These are phyloP conservation scores for Metschnikowia rubicola DNA, from an alignment of 805 yeast species.

Conservation along the genomic window DNA sequence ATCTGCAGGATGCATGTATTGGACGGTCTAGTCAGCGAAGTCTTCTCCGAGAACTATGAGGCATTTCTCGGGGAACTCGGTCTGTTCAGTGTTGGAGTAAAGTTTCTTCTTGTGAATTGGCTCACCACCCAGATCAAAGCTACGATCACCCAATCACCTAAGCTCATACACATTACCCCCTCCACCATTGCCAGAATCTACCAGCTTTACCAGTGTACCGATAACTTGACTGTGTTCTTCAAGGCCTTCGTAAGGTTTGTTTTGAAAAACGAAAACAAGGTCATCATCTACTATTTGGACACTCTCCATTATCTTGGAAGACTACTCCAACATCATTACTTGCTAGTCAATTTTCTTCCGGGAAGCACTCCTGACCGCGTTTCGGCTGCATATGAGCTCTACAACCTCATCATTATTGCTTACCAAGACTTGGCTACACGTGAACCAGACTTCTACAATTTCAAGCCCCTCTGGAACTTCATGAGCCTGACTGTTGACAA, in stretches of 20 bases:
- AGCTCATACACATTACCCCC: constrained; percentile 35
- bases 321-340: constrained; percentile 20
- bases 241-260: constrained; percentile 32
- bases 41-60: constrained; percentile 14
- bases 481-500: constrained; percentile 28
- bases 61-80: constrained; percentile 13
- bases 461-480: constrained; percentile 34
- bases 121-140: constrained; percentile 41
- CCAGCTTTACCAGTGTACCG: constrained; percentile 35
- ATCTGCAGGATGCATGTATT: constrained; percentile 31
- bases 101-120: constrained; percentile 48
- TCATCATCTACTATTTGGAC: constrained; percentile 42
- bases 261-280: constrained; percentile 37
- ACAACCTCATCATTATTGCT: constrained; percentile 29
- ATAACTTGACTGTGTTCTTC: constrained; percentile 39
- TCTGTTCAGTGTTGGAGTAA: constrained; percentile 38
- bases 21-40: constrained; percentile 26
- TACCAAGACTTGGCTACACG: constrained; percentile 34
- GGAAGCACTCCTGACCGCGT: constrained; percentile 25
- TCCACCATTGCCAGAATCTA: constrained; percentile 29
- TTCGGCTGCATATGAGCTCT: constrained; percentile 33
- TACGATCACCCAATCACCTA: constrained; percentile 31
- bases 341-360: constrained; percentile 32
- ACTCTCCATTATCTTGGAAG: constrained; percentile 33
- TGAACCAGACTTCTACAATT: constrained; percentile 33